A percentile compares a stretch with the other conserved stretches of the same genome.
Conservation (phyloP, 108 stramenopile species). For the Ochromonas danica region DNA sequence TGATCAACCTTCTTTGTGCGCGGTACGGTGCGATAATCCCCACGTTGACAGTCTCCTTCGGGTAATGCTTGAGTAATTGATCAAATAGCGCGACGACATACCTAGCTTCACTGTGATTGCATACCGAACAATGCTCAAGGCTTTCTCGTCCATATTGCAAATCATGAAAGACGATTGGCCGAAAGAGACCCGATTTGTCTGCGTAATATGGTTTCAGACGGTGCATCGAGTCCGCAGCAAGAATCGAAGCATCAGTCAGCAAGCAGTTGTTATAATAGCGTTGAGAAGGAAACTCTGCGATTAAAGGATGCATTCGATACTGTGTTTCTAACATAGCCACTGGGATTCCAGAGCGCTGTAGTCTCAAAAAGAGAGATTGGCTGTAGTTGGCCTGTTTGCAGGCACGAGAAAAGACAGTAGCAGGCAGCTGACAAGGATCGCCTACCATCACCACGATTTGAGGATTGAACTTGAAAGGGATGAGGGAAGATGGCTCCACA, state of each 20-base stretch:
- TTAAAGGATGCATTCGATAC: constrained; percentile 88
- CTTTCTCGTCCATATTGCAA: not conserved
- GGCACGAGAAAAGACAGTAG: constrained; percentile 61
- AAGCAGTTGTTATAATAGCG: constrained; percentile 83
- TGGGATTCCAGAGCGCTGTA: constrained; percentile 9
- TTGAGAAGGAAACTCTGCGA: constrained; percentile 84
- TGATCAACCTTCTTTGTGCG: not conserved
- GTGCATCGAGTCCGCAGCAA: not conserved
- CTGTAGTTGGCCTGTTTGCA: not conserved
- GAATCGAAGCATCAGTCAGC: not conserved
- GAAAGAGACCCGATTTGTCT: constrained; percentile 12
- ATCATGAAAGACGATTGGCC: constrained; percentile 26
- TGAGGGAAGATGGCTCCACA: constrained; percentile 81
- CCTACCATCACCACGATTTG: constrained; percentile 89
- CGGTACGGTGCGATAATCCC: constrained; percentile 20
- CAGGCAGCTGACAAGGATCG: constrained; percentile 92
- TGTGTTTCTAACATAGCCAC: constrained; percentile 80
- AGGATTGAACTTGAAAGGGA: constrained; percentile 82
- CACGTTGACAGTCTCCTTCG: not conserved
- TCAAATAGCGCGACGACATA: not conserved
- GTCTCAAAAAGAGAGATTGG: not conserved
- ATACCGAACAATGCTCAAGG: not conserved
- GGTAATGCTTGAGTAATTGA: not conserved
- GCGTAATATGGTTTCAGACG: constrained; percentile 9
- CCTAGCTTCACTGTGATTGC: not conserved